Conservation (phyloP, 2,329 filamentous ascomycete species). For the Hymenoscyphus repandus region DNA sequence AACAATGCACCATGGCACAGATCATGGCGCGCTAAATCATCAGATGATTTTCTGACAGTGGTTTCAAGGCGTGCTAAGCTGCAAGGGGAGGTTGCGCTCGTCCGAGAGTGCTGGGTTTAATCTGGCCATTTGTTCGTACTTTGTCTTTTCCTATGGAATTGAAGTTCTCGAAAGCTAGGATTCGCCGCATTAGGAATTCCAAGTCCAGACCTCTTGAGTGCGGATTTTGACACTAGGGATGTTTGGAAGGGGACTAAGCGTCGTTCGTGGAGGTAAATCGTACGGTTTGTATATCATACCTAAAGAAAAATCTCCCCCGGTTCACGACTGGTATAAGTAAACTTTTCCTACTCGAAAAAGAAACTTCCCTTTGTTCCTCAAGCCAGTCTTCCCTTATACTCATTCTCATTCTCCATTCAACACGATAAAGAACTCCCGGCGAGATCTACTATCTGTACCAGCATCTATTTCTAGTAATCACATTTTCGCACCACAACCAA, state of each 20-base stretch:
- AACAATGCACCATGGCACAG: too few relatives aligned
- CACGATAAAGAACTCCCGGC: slow-evolving; percentile 13
- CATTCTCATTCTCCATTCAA: slow-evolving; percentile 4
- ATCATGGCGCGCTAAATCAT: slow-evolving; percentile 5
- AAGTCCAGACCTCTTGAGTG: background rate
- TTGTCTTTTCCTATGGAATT: too few relatives aligned
- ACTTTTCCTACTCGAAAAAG: background rate
- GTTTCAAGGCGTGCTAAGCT: background rate
- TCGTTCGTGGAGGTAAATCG: too few relatives aligned
- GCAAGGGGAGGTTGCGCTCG: too few relatives aligned
- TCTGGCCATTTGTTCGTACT: too few relatives aligned
- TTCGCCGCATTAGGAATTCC: too few relatives aligned
- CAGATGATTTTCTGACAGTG: slow-evolving; percentile 14
- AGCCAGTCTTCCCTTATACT: background rate
- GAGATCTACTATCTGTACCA: slow-evolving; percentile 11
- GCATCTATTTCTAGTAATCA: background rate
- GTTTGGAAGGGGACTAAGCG: background rate
- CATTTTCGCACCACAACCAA: background rate
- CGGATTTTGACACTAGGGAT: slow-evolving; percentile 8
- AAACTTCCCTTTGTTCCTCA: slow-evolving; percentile 8
- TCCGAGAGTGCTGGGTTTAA: too few relatives aligned
- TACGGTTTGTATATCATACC: too few relatives aligned
- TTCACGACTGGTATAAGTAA: too few relatives aligned
- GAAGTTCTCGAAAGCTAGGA: too few relatives aligned
- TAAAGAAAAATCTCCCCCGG: too few relatives aligned